A percentile compares a stretch with the other conserved stretches of the same genome.
Evolutionary conservation across 1,139 yeast genomes (phyloP).

Genomic region (Yamadazyma aaseri): DNA sequence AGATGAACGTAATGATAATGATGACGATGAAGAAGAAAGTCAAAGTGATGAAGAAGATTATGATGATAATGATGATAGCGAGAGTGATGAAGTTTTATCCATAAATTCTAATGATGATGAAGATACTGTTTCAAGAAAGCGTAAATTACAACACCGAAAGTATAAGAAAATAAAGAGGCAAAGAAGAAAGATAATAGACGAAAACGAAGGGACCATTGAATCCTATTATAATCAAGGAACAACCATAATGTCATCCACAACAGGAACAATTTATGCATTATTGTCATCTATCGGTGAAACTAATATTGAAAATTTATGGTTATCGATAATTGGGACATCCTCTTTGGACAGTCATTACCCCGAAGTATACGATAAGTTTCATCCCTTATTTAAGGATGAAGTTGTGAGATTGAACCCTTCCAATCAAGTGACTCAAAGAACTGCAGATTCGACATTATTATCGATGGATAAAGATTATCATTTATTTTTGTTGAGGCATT

Average conservation of each 20-base stretch:
- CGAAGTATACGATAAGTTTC: slow-evolving; percentile 68
- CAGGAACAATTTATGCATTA: slow-evolving; percentile 78
- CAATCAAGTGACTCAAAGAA: slow-evolving; percentile 30
- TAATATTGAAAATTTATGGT: slow-evolving; percentile 70
- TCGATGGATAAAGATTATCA: slow-evolving; percentile 82
- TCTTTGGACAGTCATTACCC: slow-evolving; percentile 77
- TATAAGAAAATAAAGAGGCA: slow-evolving; percentile 31
- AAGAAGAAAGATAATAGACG: slow-evolving; percentile 25
- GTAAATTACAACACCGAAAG: slow-evolving; percentile 29
- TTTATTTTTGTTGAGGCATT: slow-evolving; percentile 82
- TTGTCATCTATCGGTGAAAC: slow-evolving; percentile 69
- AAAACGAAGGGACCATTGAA: slow-evolving; percentile 65
- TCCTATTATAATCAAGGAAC: slow-evolving; percentile 83
- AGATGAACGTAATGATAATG: slow-evolving; percentile 22
- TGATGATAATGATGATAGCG: slow-evolving; percentile 48
- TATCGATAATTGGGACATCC: slow-evolving; percentile 84
- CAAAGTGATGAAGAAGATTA: slow-evolving; percentile 26
- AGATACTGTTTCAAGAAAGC: slow-evolving; percentile 29
- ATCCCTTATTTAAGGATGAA: slow-evolving; percentile 79
- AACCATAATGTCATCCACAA: slow-evolving; percentile 68
- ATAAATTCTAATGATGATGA: slow-evolving; percentile 34
- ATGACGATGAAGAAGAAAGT: slow-evolving; percentile 21
- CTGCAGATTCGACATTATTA: slow-evolving; percentile 65
- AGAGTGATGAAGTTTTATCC: slow-evolving; percentile 29
- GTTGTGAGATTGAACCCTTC: slow-evolving; percentile 63